phyloP scores from a whole-genome alignment of 108 stramenopile genomes.

The Chaetoceros tenuissimus region DNA sequence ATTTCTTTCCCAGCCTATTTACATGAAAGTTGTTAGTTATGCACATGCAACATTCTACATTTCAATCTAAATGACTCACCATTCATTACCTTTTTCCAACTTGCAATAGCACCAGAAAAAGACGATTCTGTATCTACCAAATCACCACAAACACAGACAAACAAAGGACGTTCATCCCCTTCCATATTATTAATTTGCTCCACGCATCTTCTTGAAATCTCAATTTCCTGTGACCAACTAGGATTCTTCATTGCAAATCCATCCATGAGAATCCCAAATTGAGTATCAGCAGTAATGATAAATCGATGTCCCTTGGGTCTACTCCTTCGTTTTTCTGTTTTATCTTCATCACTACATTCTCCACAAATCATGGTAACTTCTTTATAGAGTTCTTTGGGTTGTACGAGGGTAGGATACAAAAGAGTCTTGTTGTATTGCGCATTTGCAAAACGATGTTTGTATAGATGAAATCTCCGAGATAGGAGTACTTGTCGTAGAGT shows the following conservation, averaged over 20 bases:
- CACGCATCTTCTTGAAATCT: conserved; percentile 14
- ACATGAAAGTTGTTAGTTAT: too few relatives aligned
- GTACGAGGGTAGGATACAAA: conserved; percentile 12
- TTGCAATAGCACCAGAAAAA: conserved; percentile 15
- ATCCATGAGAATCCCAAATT: conserved; percentile 23
- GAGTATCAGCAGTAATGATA: conserved; percentile 20
- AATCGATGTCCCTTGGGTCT: too few relatives aligned
- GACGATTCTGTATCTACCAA: conserved; percentile 20
- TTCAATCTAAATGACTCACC: too few relatives aligned
- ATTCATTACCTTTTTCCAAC: too few relatives aligned
- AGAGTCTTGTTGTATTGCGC: too few relatives aligned
- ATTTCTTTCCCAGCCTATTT: conserved; percentile 22
- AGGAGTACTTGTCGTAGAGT: too few relatives aligned
- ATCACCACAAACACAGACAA: conserved; percentile 22
- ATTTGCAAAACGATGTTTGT: too few relatives aligned
- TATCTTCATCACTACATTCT: conserved; percentile 9
- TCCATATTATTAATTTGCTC: conserved; percentile 17
- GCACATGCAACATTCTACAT: too few relatives aligned
- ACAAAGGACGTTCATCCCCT: conserved; percentile 17
- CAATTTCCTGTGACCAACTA: conserved; percentile 18
- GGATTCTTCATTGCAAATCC: conserved; percentile 17
- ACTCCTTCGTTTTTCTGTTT: neutral
- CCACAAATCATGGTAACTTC: neutral
- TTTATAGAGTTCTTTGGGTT: conserved; percentile 7
- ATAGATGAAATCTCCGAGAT: too few relatives aligned